phyloP scores from a whole-genome alignment of 2,329 filamentous ascomycete species.

The Colletotrichum tabaci region DNA sequence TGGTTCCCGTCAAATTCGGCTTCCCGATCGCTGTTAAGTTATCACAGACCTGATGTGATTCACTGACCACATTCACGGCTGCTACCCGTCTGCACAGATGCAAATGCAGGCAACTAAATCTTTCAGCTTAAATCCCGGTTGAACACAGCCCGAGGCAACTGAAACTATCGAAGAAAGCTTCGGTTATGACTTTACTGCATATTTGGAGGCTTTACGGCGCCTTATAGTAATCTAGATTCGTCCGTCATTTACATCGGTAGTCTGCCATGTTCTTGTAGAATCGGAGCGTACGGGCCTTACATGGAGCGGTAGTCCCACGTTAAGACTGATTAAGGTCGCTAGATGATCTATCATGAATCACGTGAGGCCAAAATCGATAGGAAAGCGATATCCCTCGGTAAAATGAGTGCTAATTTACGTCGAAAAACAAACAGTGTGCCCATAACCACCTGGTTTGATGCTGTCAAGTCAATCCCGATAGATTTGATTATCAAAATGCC shows the following conservation, averaged over 20 bases:
- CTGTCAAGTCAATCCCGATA: background rate
- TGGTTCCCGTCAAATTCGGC: constrained; percentile 57
- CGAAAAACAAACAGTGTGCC: too few relatives aligned
- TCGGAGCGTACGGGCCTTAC: background rate
- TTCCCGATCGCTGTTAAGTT: constrained; percentile 58
- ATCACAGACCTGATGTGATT: constrained; percentile 57
- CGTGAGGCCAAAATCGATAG: too few relatives aligned
- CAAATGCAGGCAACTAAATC: background rate
- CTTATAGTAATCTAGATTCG: too few relatives aligned
- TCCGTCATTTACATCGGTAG: too few relatives aligned
- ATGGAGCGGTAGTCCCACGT: too few relatives aligned
- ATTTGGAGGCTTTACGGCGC: background rate
- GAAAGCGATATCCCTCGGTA: background rate
- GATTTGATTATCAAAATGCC: background rate
- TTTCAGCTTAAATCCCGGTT: background rate
- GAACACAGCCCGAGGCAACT: background rate
- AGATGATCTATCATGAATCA: too few relatives aligned
- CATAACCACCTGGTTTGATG: too few relatives aligned
- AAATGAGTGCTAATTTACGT: background rate
- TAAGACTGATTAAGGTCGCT: too few relatives aligned
- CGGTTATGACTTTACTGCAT: background rate
- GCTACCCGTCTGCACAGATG: background rate
- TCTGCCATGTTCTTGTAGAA: background rate
- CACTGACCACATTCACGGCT: constrained; percentile 33
- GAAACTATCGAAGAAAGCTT: constrained; percentile 54